Percentiles rank a stretch among this genome's conserved stretches.
These are phyloP conservation scores for Linderniella brevidens DNA, from an alignment of 257 asterid species.

Conservation along the genomic window DNA sequence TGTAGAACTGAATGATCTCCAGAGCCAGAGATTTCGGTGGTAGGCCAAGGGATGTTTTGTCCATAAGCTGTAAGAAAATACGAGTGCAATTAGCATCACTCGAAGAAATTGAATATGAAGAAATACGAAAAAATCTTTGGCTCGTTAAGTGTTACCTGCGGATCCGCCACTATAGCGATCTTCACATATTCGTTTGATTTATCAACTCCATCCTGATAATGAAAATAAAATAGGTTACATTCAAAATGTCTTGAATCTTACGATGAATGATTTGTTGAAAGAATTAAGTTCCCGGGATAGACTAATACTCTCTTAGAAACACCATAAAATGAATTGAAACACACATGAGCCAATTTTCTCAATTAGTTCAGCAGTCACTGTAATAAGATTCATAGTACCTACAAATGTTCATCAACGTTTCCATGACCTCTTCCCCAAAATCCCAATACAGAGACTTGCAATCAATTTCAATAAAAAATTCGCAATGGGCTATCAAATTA, in stretches of 20 bases:
- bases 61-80: slow-evolving; percentile 58
- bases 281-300: too few relatives aligned
- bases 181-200: slow-evolving; percentile 37
- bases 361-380: background rate
- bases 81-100: slow-evolving; percentile 3
- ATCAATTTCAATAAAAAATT: background rate
- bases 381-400: background rate
- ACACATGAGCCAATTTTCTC: background rate
- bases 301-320: too few relatives aligned
- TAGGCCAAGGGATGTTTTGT: slow-evolving; percentile 66
- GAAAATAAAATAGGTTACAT: slow-evolving; percentile 5
- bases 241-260: background rate
- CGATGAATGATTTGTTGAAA: background rate
- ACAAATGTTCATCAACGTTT: too few relatives aligned
- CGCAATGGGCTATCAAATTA: too few relatives aligned
- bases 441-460: background rate
- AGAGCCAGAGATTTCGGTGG: slow-evolving; percentile 64
- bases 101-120: slow-evolving; percentile 8
- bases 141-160: slow-evolving; percentile 48
- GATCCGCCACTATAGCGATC: slow-evolving; percentile 78
- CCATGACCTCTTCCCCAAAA: background rate
- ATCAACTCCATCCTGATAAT: slow-evolving; percentile 37
- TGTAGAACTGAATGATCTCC: slow-evolving; percentile 72
- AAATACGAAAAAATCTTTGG: background rate
- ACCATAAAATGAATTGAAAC: too few relatives aligned